Evolutionary conservation across 352 stramenopile species (phyloP), one percentile per base, ranked within the genome.

Genomic region (Achlya hypogyna): DNA sequence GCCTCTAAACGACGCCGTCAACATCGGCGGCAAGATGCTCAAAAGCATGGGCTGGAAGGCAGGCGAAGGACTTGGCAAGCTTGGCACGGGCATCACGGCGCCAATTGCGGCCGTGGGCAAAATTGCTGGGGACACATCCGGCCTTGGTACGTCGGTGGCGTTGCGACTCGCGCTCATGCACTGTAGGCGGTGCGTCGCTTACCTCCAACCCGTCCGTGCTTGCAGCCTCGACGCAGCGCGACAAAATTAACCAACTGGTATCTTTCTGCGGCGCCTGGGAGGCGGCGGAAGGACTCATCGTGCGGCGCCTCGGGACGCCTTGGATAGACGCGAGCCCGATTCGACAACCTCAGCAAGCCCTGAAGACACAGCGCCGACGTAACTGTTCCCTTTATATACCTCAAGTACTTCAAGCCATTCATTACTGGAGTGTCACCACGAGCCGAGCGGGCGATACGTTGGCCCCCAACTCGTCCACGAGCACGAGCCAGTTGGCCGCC

Each of bases 11-110:
- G 60, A 67, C n/a, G 27, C 51, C 8, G 34, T 45, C 29, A 67
- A 67, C 1, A 88, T 94, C 45, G 86, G 86, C 10, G 86, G 81
- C 9, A 93, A 91, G 64, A 87, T 94, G 82, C 76, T 94, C 25
- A 90, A 91, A 62, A 85, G 91, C 75, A 94, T 93, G 86, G 86
- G 84, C 4, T 94, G 86, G 86, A 93, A 93, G 53, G 84, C 80
- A 18, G 86, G 86, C 8, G 75, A 92, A 67, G 86, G 86, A 8
- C 76, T 94, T 0, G 86, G 86, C 40, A 94, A 93, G 66, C 75
- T 87, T 22, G 81, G 82, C 34, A 91, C 81, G 0, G 86, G 86
- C 4, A 91, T 91, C 69, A 94, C 84, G 0, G 76, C 74, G 6
- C 81, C 83, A 3, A 78, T 94, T 22, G 59, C 60, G 2, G 29